A percentile compares a stretch with the other conserved stretches of the same genome.
Conservation (phyloP, 148 eudicot genomes). For the Chenopodium album region DNA sequence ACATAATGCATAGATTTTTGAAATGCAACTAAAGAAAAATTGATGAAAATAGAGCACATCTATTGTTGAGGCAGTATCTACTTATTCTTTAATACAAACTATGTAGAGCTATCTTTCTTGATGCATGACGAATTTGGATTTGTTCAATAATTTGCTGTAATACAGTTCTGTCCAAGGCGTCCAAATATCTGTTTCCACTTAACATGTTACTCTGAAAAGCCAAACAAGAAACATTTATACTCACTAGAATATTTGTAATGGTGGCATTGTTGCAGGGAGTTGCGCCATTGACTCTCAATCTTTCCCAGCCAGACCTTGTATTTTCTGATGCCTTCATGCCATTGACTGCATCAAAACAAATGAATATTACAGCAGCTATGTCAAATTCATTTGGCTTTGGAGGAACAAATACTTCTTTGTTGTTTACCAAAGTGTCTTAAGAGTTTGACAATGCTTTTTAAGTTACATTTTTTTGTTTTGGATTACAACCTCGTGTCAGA, state of each 20-base stretch:
- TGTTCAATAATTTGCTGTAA: neutral
- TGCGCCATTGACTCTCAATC: slow-evolving; percentile 80
- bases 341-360: slow-evolving; percentile 55
- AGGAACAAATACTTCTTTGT: slow-evolving; percentile 80
- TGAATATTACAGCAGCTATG: slow-evolving; percentile 61
- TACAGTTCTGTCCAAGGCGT: no score
- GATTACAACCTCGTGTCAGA: neutral
- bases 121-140: neutral
- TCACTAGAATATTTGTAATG: neutral
- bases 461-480: neutral
- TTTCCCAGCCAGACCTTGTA: slow-evolving; percentile 67
- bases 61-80: neutral
- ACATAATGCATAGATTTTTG: neutral
- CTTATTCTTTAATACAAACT: neutral
- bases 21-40: neutral
- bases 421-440: slow-evolving; percentile 47
- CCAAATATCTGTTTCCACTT: neutral
- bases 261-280: slow-evolving; percentile 56
- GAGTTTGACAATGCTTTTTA: neutral
- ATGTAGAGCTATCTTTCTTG: neutral
- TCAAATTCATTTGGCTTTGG: slow-evolving; percentile 98
- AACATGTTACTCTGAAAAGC: neutral
- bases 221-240: neutral
- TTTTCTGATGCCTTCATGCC: slow-evolving; percentile 67
- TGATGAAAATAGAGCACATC: neutral